Percentiles rank a stretch among this genome's conserved stretches.
phyloP scores from a whole-genome alignment of 805 yeast species.

The Debaryomyces hansenii region DNA sequence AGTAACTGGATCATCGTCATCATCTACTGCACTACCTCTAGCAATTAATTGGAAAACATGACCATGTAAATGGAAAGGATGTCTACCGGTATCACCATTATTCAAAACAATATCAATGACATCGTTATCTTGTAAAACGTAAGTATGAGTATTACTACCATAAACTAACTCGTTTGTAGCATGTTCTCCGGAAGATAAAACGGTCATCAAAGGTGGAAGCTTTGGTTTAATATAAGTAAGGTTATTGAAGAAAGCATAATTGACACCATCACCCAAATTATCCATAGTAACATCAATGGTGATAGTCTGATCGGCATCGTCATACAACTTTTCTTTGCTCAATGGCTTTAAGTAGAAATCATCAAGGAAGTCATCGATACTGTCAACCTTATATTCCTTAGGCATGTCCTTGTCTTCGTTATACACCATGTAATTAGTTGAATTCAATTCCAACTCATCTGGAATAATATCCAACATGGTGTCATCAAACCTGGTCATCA shows the following conservation, averaged over 20 bases:
- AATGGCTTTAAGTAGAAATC: slow-evolving; percentile 76
- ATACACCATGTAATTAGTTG: slow-evolving; percentile 58
- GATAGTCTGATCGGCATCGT: slow-evolving; percentile 62
- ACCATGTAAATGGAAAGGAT: slow-evolving; percentile 79
- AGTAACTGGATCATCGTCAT: slow-evolving; percentile 50
- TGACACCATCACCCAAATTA: slow-evolving; percentile 70
- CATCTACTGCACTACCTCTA: slow-evolving; percentile 51
- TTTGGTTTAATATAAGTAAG: slow-evolving; percentile 64
- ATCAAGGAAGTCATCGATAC: slow-evolving; percentile 54
- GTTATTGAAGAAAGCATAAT: slow-evolving; percentile 75
- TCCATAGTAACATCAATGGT: slow-evolving; percentile 63
- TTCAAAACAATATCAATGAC: slow-evolving; percentile 75
- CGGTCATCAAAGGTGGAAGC: slow-evolving; percentile 69
- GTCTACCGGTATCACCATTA: slow-evolving; percentile 77
- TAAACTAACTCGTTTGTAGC: slow-evolving; percentile 64
- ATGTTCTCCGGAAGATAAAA: slow-evolving; percentile 57
- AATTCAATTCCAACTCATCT: slow-evolving; percentile 48
- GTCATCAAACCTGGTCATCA: slow-evolving; percentile 62
- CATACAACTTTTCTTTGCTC: slow-evolving; percentile 48
- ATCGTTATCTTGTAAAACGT: slow-evolving; percentile 58
- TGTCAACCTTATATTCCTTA: slow-evolving; percentile 23
- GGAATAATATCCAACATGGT: slow-evolving; percentile 74
- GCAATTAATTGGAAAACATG: slow-evolving; percentile 65
- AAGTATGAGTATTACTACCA: slow-evolving; percentile 68
- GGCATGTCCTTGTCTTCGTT: slow-evolving; percentile 27